Evolutionary conservation across 2,329 filamentous ascomycete species (phyloP).

Genomic region (Ophiocordyceps polyrhachis-furcata): DNA sequence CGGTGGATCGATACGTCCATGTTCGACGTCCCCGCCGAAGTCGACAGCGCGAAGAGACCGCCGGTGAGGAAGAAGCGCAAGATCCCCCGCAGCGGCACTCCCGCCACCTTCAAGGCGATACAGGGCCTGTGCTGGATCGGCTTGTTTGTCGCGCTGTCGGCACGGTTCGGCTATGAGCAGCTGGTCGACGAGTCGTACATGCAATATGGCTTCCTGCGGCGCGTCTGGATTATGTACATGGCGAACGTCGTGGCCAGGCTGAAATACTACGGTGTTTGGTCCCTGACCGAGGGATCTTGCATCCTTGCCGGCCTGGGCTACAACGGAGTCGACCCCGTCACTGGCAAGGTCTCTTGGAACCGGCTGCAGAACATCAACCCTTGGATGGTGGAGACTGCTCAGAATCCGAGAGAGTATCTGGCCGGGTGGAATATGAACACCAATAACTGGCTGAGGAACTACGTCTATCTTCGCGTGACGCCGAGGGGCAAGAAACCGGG

Average conservation of each 20-base stretch:
- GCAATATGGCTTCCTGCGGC: conserved; percentile 47
- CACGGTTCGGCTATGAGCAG: conserved; percentile 43
- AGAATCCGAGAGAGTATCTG: conserved; percentile 84
- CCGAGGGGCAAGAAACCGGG: conserved; percentile 91
- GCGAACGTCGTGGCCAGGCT: conserved; percentile 63
- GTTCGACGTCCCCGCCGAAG: conserved; percentile 67
- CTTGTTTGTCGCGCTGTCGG: conserved; percentile 54
- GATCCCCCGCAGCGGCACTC: conserved; percentile 78
- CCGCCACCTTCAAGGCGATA: conserved; percentile 59
- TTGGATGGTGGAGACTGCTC: conserved; percentile 68
- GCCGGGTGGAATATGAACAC: conserved; percentile 98
- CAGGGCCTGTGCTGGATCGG: conserved; percentile 64
- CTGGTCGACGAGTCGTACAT: conserved; percentile 49
- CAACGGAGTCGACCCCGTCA: conserved; percentile 73
- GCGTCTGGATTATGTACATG: conserved; percentile 68
- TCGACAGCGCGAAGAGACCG: conserved; percentile 72
- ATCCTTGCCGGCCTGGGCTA: conserved; percentile 88
- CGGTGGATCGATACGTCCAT: conserved; percentile 87
- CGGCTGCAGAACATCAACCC: conserved; percentile 80
- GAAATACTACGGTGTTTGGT: conserved; percentile 97
- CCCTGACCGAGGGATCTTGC: conserved; percentile 79
- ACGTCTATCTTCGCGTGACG: conserved; percentile 86
- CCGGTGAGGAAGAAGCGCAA: conserved; percentile 76
- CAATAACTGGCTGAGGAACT: conserved; percentile 90
- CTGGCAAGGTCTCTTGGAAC: conserved; percentile 73